Percentiles rank a stretch among this genome's conserved stretches.
Conservation (phyloP, 164 flowering plant genomes). For the Annona cherimola region DNA sequence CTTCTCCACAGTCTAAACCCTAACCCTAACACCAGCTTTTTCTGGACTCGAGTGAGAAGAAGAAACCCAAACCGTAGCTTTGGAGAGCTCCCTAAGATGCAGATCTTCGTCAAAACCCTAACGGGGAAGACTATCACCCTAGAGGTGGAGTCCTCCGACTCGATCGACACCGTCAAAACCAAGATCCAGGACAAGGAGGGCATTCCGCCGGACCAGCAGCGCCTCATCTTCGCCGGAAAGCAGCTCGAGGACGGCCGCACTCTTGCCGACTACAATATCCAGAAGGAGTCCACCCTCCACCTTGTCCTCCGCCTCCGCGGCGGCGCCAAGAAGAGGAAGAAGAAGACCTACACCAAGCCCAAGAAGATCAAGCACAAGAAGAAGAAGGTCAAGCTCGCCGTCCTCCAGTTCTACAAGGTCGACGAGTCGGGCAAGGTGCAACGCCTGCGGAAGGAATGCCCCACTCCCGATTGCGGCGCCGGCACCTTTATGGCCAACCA, state of each 20-base stretch:
- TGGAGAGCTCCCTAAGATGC: constrained; percentile 26
- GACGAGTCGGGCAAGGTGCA: constrained; percentile 8
- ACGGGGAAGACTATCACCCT: constrained; percentile 56
- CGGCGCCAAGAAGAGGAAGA: constrained; percentile 51
- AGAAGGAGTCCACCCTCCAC: constrained; percentile 52
- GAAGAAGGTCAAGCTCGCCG: constrained; percentile 59
- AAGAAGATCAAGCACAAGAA: constrained; percentile 57
- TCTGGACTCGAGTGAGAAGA: not conserved
- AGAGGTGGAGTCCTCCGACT: constrained; percentile 35
- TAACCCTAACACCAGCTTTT: not conserved
- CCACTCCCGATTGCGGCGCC: constrained; percentile 12
- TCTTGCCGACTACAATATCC: constrained; percentile 49
- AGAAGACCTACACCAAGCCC: constrained; percentile 56
- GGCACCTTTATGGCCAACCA: constrained; percentile 20
- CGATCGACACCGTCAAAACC: constrained; percentile 21
- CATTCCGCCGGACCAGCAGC: constrained; percentile 51
- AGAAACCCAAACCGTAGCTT: not conserved
- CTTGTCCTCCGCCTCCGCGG: constrained; percentile 46
- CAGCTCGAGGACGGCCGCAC: constrained; percentile 61
- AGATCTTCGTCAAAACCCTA: constrained; percentile 64
- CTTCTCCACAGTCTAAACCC: not conserved
- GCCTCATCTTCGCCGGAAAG: constrained; percentile 52
- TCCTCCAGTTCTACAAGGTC: constrained; percentile 12
- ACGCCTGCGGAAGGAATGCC: constrained; percentile 14
- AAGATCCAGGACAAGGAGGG: constrained; percentile 29